Base-by-base conservation (phyloP, 768 basidiomycete genomes). In the Ramaria sp. region DNA sequence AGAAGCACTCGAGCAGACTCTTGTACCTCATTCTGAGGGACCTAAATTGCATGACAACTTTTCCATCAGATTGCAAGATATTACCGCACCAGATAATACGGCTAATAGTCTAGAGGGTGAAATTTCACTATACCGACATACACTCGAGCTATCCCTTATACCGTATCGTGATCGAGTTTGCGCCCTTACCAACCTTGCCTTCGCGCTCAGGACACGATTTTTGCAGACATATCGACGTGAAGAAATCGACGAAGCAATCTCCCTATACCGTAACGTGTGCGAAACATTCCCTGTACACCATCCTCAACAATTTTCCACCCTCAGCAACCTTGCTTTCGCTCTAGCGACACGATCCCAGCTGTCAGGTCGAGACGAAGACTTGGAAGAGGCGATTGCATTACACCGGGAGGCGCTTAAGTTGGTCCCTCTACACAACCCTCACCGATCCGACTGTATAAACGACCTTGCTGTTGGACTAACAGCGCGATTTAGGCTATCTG, bases 241-340 rank as follows among this genome's bases (percentile, higher is more conserved):
- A 10, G 57, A 60, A 32, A 45, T 65, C 9, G 53, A 64, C 6
- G 51, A 61, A 50, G 63, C 63, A 2, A 63, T 67, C 24, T n/a
- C 3, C 9, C 25, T 43, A 5, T 48, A 63, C 27, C 47, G 55
- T 18, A 27, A 51, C 16, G 64, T 55, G 30, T 10, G 5, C 30
- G 10, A 32, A 22, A 55, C 57, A 10, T 10, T 5, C 5, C 30
- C 30, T 32, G 30, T 10, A 32, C 30, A 5, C 10, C 30, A 32
- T 32, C 30, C 30, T 32, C 5, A 32, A 5, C 30, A 10, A 32
- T 32, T 5, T 32, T 5, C 30, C 30, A 10, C 30, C 30, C 30
- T 32, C 5, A 32, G 10, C 30, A 10, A 32, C 24, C 22, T 38
- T 20, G 38, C 51, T 7, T 43, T 24, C 37, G 37, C 51, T 15